Evolutionary conservation across 192 early-diverging fungal species (phyloP), one percentile per base, ranked within the genome.

Genomic region (Chytriomyces sp.): DNA sequence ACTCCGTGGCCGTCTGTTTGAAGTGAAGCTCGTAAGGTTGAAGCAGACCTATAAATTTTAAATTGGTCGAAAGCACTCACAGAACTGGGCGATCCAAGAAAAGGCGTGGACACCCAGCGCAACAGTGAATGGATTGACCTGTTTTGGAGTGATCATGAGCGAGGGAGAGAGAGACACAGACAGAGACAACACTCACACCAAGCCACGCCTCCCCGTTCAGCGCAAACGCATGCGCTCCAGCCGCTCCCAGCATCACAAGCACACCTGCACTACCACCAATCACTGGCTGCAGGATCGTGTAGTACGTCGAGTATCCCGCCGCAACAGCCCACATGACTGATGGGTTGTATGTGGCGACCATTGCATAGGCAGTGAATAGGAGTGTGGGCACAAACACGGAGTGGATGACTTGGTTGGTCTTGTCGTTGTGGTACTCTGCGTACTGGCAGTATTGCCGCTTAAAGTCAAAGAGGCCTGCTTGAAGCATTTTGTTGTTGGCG

Each of bases 61-160:
- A 45, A 16, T 6, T 28, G 72, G 3, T n/a, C n/a, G n/a, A n/a
- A n/a, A n/a, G n/a, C n/a, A n/a, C 80, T 43, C 65, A 82, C 79
- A n/a, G 81, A 98, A 96, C 81, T 98, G 97, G 8, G 88, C 79
- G 65, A 95, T 86, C 97, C 97, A 98, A 50, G 91, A 84, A 50
- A 82, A 24, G 49, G 92, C 82, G 79, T 95, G 94, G 65, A 94
- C 66, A 24, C 50, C 83, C 10, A 87, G 62, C 9, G 92, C 91
- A 50, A 78, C 71, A 43, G 67, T 50, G 47, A 61, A 44, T 5
- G 82, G 80, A 3, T 76, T 73, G 47, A 81, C 23, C 79, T 82
- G 70, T 7, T 66, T n/a, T 46, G 5, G 61, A 26, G 7, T n/a
- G 20, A 57, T 57, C 20, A 57, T 74, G n/a, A 73, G 11, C 13